phyloP scores from a whole-genome alignment of 148 eudicot species.

The Chenopodium berlandieri region DNA sequence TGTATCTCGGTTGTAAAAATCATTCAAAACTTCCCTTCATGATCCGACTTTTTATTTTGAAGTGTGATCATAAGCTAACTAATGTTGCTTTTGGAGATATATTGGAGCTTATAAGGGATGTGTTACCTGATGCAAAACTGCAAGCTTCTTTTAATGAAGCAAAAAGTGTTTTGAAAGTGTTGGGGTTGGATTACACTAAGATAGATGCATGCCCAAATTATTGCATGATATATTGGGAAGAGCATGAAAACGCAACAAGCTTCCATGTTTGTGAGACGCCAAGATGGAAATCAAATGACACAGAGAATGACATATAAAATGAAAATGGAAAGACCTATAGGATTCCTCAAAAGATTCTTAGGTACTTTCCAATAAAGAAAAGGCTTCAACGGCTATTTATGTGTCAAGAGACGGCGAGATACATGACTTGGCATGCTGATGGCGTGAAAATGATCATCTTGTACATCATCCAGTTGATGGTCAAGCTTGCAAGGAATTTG shows the following conservation, averaged over 20 bases:
- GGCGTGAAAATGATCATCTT: not conserved
- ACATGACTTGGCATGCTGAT: constrained; percentile 7
- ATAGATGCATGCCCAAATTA: not conserved
- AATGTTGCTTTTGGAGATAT: not conserved
- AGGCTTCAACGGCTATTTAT: not conserved
- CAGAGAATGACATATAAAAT: not conserved
- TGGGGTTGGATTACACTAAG: constrained; percentile 1
- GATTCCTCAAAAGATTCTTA: not conserved
- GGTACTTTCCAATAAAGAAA: not conserved
- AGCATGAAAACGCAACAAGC: not conserved
- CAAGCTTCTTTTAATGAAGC: not conserved
- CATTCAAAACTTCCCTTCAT: not conserved
- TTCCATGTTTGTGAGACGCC: not conserved
- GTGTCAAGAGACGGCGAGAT: not conserved
- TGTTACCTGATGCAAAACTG: not conserved
- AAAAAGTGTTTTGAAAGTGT: not conserved
- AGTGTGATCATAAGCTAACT: not conserved
- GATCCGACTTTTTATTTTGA: not conserved
- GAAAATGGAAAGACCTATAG: not conserved
- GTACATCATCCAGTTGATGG: constrained; percentile 1
- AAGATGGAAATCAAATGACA: constrained; percentile 1
- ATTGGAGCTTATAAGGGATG: not conserved
- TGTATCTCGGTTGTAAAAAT: not conserved
- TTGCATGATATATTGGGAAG: constrained; percentile 6
- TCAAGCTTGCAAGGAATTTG: constrained; percentile 13